phyloP scores from a whole-genome alignment of 177 flowering plant genomes.

The Vitis hybrid region DNA sequence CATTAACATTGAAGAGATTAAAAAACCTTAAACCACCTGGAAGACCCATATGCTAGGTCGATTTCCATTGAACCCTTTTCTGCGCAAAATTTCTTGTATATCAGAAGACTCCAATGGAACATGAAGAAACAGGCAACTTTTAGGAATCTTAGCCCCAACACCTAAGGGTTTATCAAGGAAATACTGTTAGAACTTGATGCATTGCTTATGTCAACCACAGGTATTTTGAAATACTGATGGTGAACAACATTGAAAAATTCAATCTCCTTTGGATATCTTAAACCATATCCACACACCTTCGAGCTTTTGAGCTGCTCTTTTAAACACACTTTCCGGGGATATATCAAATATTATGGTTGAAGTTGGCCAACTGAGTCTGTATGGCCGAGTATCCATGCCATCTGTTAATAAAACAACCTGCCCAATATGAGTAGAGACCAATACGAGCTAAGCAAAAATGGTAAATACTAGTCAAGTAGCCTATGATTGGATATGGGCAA shows the following conservation, averaged over 20 bases:
- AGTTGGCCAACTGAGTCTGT: slow-evolving; percentile 79
- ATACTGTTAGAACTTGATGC: slow-evolving; percentile 2
- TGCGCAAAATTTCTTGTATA: slow-evolving; percentile 36
- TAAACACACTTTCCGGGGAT: slow-evolving; percentile 59
- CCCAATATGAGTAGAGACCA: slow-evolving; percentile 21
- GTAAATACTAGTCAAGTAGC: not conserved
- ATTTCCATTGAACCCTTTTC: slow-evolving; percentile 66
- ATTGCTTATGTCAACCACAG: not conserved
- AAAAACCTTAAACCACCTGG: slow-evolving; percentile 51
- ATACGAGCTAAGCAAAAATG: not conserved
- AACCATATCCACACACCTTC: slow-evolving; percentile 37
- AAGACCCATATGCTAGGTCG: slow-evolving; percentile 79
- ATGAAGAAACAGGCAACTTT: slow-evolving; percentile 60
- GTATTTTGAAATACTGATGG: too few relatives aligned
- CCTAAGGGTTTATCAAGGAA: slow-evolving; percentile 28
- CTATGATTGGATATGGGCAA: not conserved
- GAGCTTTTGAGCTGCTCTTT: slow-evolving; percentile 53
- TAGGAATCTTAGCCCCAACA: slow-evolving; percentile 76
- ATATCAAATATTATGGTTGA: slow-evolving; percentile 74
- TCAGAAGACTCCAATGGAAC: slow-evolving; percentile 58
- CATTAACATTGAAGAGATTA: not conserved
- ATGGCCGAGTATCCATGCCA: slow-evolving; percentile 95
- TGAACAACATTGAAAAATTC: not conserved
- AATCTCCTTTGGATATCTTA: not conserved
- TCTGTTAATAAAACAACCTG: slow-evolving; percentile 92